Percentiles rank a stretch among this genome's conserved stretches.
phyloP scores from a whole-genome alignment of 2,329 filamentous ascomycete genomes.

The Cytospora piceae region DNA sequence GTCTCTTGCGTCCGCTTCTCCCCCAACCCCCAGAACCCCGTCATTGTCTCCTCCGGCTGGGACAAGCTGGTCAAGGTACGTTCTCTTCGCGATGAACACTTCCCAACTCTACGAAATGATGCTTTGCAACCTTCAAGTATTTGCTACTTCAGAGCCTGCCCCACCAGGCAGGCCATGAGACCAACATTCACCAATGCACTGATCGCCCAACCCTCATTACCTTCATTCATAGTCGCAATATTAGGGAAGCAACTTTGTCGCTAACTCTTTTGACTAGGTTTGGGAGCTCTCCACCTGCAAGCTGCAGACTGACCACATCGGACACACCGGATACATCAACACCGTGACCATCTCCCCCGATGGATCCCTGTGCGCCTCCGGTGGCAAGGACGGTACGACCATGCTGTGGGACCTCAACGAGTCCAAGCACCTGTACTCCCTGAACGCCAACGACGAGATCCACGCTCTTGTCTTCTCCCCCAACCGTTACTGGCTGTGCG shows the following conservation, averaged over 20 bases:
- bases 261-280: conserved; percentile 65
- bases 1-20: conserved; percentile 99
- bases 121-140: conserved; percentile 90
- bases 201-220: conserved; percentile 53
- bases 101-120: conserved; percentile 69
- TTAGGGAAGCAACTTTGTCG: conserved; percentile 8
- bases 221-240: not conserved
- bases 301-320: conserved; percentile 99
- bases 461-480: conserved; percentile 99
- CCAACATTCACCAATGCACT: conserved; percentile 88
- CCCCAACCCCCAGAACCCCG: conserved; percentile 99
- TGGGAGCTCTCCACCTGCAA: conserved; percentile 99
- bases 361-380: conserved; percentile 97
- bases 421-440: conserved; percentile 99
- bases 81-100: conserved; percentile 38
- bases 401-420: conserved; percentile 99
- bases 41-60: conserved; percentile 98
- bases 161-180: conserved; percentile 81
- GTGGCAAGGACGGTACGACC: conserved; percentile 99
- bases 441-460: conserved; percentile 99
- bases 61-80: conserved; percentile 99
- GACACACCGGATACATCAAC: conserved; percentile 99
- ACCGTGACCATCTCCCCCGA: conserved; percentile 99
- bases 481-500: conserved; percentile 99
- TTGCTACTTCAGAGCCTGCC: conserved; percentile 99